Base-by-base conservation (phyloP, 1,284 basidiomycete species). In the Microstroma glucosiphilum region DNA sequence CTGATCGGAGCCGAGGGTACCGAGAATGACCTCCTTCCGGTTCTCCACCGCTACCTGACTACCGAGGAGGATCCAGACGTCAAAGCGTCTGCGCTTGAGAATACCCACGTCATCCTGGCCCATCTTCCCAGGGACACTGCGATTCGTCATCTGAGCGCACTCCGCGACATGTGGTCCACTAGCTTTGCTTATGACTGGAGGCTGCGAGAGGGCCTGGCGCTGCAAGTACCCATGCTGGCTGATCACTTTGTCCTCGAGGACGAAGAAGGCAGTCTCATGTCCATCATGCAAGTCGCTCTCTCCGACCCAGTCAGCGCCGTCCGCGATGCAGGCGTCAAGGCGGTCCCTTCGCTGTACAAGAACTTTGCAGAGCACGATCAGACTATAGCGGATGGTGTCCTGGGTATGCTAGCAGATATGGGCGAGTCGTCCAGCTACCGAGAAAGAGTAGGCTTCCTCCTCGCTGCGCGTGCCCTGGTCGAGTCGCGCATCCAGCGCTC, bases 271-370 rank as follows among this genome's bases (percentile, higher is more conserved):
- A 72, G 69, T 48, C 60, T 77, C n/a, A 74, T 77, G 1, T 73
- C 75, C 49, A 81, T 89, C 61, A 82, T 92, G 71, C 81, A 83
- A 66, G 82, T 83, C 60, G 89, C 88, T 0, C 81, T 96, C 43
- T 84, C 87, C 64, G 93, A 96, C 76, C 81, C 82, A 17, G 89
- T 92, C 62, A 88, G 90, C 40, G 87, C 89, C 30, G 90, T 96
- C 6, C 83, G 93, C 59, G 89, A 91, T 70, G 86, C 86, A 21
- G 90, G 88, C 1, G 84, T 91, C 23, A 74, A 79, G 25, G 81
- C 82, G 40, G 65, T 57, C 1, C 60, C 63, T 12, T 43, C 69
- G 48, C 72, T 69, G 60, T 69, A 71, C 63, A 61, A 48, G 48
- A 70, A 68, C 19, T 75, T 73, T 43, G 68, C 67, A 60, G 71